A percentile compares a stretch with the other conserved stretches of the same genome.
These are phyloP conservation scores for Alternaria burnsii DNA, from an alignment of 2,329 filamentous ascomycete species.

Conservation along the genomic window DNA sequence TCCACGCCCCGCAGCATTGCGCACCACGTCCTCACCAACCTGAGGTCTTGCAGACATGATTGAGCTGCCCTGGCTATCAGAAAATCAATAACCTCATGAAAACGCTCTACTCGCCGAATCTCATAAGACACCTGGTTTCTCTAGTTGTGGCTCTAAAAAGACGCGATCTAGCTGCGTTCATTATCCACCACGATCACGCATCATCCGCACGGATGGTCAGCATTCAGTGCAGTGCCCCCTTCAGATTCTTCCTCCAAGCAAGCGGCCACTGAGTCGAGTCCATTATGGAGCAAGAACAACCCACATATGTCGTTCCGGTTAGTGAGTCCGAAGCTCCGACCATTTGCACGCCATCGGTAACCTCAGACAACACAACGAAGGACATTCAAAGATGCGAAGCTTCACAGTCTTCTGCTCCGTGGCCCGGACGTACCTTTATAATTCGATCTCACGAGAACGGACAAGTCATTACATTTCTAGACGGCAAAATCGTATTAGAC, in stretches of 20 bases:
- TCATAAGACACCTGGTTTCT: neutral
- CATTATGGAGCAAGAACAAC: slow-evolving; percentile 10
- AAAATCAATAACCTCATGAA: neutral
- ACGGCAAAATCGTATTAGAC: slow-evolving; percentile 43
- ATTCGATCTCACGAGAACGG: slow-evolving; percentile 40
- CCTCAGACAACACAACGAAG: slow-evolving; percentile 13
- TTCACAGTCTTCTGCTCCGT: slow-evolving; percentile 19
- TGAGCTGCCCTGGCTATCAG: neutral
- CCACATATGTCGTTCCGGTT: neutral
- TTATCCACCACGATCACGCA: neutral
- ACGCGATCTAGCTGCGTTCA: neutral
- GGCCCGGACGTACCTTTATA: slow-evolving; percentile 43
- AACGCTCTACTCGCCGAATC: neutral
- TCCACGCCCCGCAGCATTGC: neutral
- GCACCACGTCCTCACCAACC: neutral
- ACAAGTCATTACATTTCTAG: slow-evolving; percentile 42
- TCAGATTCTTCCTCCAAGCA: neutral
- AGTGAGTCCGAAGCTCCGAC: slow-evolving; percentile 7
- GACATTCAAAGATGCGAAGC: neutral
- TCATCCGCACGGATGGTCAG: neutral
- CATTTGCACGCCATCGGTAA: slow-evolving; percentile 12
- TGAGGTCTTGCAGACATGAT: neutral
- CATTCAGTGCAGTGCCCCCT: neutral
- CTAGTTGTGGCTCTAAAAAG: neutral
- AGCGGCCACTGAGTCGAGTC: neutral